Evolutionary conservation across 129 eudicot genomes (phyloP).

Genomic region (Centella asiatica): DNA sequence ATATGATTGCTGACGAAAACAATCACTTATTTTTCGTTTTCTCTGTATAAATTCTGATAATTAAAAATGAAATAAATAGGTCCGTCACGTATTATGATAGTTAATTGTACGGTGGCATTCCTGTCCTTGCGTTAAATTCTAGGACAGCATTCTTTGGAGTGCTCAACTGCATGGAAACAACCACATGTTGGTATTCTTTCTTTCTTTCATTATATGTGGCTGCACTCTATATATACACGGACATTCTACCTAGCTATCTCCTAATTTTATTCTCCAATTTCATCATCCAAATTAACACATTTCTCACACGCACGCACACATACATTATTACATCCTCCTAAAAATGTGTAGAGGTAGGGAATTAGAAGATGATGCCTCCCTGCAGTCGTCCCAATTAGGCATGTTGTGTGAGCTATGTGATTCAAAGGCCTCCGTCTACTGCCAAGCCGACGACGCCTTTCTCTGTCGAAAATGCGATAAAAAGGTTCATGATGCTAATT

Average conservation of each 20-base stretch:
- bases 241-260: too few relatives aligned
- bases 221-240: too few relatives aligned
- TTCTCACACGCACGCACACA: constrained; percentile 1
- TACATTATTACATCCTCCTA: background rate
- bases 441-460: constrained; percentile 49
- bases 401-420: constrained; percentile 40
- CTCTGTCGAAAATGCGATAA: constrained; percentile 39
- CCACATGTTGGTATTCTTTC: constrained; percentile 19
- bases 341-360: constrained; percentile 39
- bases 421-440: constrained; percentile 34
- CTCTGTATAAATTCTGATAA: too few relatives aligned
- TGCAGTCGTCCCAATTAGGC: constrained; percentile 5
- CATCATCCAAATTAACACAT: background rate
- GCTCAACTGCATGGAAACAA: constrained; percentile 23
- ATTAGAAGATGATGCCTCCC: constrained; percentile 15
- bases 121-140: constrained; percentile 6
- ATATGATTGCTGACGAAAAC: too few relatives aligned
- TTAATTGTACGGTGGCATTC: constrained; percentile 19
- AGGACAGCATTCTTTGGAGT: constrained; percentile 4
- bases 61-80: too few relatives aligned
- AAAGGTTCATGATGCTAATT: constrained; percentile 45
- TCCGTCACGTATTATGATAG: too few relatives aligned
- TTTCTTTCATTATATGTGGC: constrained; percentile 17
- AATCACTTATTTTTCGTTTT: too few relatives aligned
- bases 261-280: background rate